Conservation (phyloP, 179 eudicot species). For the Amaranthus tricolor region DNA sequence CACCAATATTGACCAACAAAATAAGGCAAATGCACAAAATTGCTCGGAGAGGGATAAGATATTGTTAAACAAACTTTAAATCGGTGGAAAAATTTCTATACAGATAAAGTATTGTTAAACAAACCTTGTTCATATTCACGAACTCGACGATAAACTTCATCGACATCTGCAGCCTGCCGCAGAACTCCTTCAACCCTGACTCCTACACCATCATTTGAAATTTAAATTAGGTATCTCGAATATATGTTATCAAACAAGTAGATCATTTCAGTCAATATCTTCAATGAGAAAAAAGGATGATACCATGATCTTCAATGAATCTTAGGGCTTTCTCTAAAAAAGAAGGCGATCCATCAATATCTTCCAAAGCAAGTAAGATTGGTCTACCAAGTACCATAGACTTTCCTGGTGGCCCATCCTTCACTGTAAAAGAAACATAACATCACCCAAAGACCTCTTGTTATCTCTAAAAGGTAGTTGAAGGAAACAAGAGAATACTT, state of each 20-base stretch:
- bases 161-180: constrained; percentile 99
- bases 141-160: constrained; percentile 82
- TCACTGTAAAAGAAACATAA: constrained; percentile 33
- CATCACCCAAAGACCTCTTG: not conserved
- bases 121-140: constrained; percentile 88
- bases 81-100: no score
- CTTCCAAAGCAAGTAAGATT: constrained; percentile 93
- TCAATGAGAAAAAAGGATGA: constrained; percentile 20
- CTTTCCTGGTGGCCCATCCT: constrained; percentile 61
- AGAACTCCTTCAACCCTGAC: constrained; percentile 83
- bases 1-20: no score
- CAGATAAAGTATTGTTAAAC: constrained; percentile 9
- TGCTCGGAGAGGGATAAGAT: no score
- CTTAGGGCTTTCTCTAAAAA: constrained; percentile 93
- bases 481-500: not conserved
- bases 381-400: constrained; percentile 88
- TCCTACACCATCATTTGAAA: constrained; percentile 49
- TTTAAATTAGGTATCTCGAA: constrained; percentile 2
- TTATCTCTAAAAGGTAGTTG: not conserved
- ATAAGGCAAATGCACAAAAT: no score
- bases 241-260: not conserved
- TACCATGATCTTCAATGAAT: constrained; percentile 84
- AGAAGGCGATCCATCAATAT: constrained; percentile 93
- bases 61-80: no score
- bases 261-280: not conserved